These are phyloP conservation scores for Candida berthetii DNA, from an alignment of 805 yeast species.

Conservation along the genomic window DNA sequence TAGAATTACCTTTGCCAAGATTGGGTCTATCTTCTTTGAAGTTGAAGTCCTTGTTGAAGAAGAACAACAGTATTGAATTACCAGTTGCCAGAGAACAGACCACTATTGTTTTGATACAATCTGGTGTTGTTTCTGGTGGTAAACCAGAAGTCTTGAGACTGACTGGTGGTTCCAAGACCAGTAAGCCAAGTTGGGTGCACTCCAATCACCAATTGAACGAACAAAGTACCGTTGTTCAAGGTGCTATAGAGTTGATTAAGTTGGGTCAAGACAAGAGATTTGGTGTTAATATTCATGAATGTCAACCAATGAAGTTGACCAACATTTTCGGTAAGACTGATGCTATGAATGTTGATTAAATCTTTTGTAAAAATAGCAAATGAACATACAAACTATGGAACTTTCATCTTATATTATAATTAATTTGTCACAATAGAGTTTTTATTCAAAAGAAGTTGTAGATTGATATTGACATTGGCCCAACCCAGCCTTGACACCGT, in stretches of 20 bases:
- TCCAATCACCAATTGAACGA: constrained; percentile 61
- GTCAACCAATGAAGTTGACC: constrained; percentile 43
- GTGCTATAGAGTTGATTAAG: constrained; percentile 48
- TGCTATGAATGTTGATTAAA: too few relatives aligned
- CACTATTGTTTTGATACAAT: constrained; percentile 59
- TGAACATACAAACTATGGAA: too few relatives aligned
- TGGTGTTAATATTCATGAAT: constrained; percentile 61
- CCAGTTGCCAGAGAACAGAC: constrained; percentile 74
- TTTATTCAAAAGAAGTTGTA: too few relatives aligned
- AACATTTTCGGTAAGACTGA: too few relatives aligned
- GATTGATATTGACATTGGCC: too few relatives aligned
- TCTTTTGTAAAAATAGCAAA: too few relatives aligned
- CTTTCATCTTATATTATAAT: too few relatives aligned
- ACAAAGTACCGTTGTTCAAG: constrained; percentile 30
- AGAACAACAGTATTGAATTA: constrained; percentile 39
- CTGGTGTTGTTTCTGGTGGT: constrained; percentile 30
- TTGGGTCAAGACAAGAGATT: constrained; percentile 62
- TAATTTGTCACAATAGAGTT: too few relatives aligned
- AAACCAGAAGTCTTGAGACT: constrained; percentile 63
- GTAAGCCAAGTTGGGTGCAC: constrained; percentile 84
- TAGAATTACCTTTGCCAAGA: constrained; percentile 71
- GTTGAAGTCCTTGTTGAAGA: constrained; percentile 54
- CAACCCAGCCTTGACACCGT: too few relatives aligned
- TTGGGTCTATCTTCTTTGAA: constrained; percentile 66
- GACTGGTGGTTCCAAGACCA: constrained; percentile 69